Conservation (phyloP, 2,329 filamentous ascomycete species). For the Plectosphaerella cucumerina region DNA sequence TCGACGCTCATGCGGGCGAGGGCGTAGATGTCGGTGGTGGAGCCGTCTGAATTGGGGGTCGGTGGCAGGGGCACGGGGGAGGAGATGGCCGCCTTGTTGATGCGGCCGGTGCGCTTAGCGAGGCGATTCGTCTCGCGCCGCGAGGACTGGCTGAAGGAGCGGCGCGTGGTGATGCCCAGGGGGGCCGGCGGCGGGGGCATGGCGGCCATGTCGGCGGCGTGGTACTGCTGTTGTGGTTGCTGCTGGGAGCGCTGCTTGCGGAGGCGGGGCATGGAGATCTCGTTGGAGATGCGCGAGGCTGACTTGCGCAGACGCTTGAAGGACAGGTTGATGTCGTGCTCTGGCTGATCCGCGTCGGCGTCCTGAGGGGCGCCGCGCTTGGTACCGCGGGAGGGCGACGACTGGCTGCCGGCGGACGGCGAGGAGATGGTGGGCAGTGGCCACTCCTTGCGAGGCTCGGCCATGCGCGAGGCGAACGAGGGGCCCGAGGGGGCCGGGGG, state of each 20-base stretch:
- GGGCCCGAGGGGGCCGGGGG: constrained; percentile 7
- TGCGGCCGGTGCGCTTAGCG: constrained; percentile 17
- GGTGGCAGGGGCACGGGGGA: constrained; percentile 4
- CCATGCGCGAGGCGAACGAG: constrained; percentile 9
- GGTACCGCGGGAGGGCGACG: constrained; percentile 38
- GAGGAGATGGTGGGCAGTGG: constrained; percentile 12
- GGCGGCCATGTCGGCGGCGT: constrained; percentile 3
- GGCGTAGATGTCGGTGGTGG: not conserved
- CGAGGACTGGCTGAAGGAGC: constrained; percentile 9
- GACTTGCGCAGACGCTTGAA: constrained; percentile 51
- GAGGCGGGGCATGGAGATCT: constrained; percentile 28
- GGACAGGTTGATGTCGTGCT: constrained; percentile 20
- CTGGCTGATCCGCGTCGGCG: constrained; percentile 22
- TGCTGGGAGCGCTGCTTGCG: constrained; percentile 20
- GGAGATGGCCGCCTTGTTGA: not conserved
- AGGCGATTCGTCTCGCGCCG: constrained; percentile 17
- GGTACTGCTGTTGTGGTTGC: not conserved
- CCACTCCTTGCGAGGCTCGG: constrained; percentile 12
- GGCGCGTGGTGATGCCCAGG: constrained; percentile 5
- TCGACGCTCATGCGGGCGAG: constrained; percentile 12
- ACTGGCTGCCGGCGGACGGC: constrained; percentile 6
- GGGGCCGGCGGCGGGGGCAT: constrained; percentile 11
- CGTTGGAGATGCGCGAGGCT: constrained; percentile 36
- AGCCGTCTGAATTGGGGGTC: not conserved
- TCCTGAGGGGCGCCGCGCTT: constrained; percentile 41